phyloP scores from a whole-genome alignment of 2,329 filamentous ascomycete species.

The Penicillium sp. region DNA sequence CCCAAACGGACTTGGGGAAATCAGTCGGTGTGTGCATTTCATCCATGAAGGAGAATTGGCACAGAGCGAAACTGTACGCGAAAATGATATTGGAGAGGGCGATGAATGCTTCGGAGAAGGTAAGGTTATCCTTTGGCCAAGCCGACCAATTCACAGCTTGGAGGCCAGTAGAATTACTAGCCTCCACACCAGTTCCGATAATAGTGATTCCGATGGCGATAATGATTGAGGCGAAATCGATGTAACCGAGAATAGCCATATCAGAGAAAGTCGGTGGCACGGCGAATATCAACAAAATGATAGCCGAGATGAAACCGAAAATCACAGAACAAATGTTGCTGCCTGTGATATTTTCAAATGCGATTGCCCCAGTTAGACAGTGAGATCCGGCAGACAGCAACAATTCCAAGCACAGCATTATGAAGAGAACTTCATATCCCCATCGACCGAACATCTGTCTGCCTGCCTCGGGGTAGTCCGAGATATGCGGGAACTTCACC shows the following conservation, averaged over 20 bases:
- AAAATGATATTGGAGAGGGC: slow-evolving; percentile 1
- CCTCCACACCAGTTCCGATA: not conserved
- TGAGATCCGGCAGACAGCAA: not conserved
- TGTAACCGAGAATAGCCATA: not conserved
- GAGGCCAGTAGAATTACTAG: not conserved
- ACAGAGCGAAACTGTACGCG: not conserved
- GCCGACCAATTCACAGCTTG: not conserved
- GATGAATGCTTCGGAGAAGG: not conserved
- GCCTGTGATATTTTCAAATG: not conserved
- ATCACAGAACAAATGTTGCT: not conserved
- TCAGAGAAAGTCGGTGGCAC: not conserved
- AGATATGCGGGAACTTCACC: not conserved
- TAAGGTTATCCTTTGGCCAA: not conserved
- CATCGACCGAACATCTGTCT: not conserved
- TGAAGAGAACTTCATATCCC: not conserved
- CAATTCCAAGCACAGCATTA: not conserved
- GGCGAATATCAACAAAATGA: not conserved
- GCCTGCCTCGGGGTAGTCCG: not conserved
- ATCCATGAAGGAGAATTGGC: slow-evolving; percentile 1
- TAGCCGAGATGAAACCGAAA: not conserved
- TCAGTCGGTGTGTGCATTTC: not conserved
- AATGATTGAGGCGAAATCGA: not conserved
- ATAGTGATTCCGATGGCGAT: not conserved
- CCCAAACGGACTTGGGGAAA: not conserved
- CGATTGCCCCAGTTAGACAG: not conserved